Evolutionary conservation across 768 basidiomycete species (phyloP).

Genomic region (Dioszegia crocea): DNA sequence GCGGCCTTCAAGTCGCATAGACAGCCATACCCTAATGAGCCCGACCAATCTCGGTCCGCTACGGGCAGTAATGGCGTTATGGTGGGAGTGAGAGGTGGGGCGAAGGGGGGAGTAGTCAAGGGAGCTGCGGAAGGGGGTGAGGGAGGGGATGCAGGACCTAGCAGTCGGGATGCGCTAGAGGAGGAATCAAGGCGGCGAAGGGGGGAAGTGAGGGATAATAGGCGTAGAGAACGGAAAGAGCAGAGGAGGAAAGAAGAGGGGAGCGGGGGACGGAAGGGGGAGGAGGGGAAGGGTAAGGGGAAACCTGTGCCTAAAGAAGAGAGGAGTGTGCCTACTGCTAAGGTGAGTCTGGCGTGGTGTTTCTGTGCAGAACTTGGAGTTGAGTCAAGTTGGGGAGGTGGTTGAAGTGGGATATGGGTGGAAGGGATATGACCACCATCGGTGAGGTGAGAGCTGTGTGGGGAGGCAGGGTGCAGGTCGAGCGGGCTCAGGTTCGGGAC

Average conservation of each 20-base stretch:
- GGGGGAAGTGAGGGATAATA: constrained; percentile 75
- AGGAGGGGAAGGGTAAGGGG: constrained; percentile 36
- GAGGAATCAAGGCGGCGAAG: constrained; percentile 73
- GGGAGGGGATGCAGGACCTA: constrained; percentile 53
- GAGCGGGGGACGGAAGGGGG: constrained; percentile 56
- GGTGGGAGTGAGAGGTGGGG: background rate
- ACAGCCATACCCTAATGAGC: background rate
- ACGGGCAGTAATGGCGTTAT: background rate
- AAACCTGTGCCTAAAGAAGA: constrained; percentile 6
- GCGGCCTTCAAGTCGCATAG: constrained; percentile 32
- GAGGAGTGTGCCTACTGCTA: constrained; percentile 9
- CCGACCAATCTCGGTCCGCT: background rate
- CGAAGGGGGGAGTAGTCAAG: background rate
- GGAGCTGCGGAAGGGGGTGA: constrained; percentile 29
- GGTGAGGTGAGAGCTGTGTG: too few species aligned
- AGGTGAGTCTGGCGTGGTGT: background rate
- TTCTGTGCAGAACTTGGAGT: background rate
- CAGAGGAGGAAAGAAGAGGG: constrained; percentile 58
- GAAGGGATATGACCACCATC: too few species aligned
- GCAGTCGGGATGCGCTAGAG: constrained; percentile 71
- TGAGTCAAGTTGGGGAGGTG: too few species aligned
- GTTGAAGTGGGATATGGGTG: too few species aligned
- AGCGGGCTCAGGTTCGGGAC: too few species aligned
- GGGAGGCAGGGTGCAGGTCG: too few species aligned
- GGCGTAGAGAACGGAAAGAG: constrained; percentile 80